These are phyloP conservation scores for Kwoniella bestiolae DNA, from an alignment of 768 basidiomycete genomes.

Conservation along the genomic window DNA sequence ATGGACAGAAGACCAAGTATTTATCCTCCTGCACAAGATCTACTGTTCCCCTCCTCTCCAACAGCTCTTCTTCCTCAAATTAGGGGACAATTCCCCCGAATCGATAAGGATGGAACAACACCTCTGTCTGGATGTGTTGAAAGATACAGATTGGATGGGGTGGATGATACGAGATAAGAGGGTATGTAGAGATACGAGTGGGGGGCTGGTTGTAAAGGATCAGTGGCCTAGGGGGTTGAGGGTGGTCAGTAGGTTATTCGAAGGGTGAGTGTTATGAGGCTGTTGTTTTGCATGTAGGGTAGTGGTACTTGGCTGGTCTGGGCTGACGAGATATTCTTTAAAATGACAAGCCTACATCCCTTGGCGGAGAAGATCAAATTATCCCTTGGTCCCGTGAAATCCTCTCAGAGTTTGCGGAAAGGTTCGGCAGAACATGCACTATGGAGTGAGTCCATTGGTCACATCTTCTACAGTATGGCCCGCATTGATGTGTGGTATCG, in stretches of 20 bases:
- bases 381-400: neutral
- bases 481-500: neutral
- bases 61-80: neutral
- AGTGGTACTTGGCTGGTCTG: no score
- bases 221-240: neutral
- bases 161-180: neutral
- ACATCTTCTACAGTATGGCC: no score
- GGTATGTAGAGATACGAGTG: neutral
- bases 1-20: neutral
- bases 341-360: neutral
- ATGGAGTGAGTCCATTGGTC: neutral
- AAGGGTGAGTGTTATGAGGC: neutral
- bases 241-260: neutral
- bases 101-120: neutral
- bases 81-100: no score
- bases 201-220: neutral
- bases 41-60: neutral
- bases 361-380: neutral
- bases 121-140: neutral
- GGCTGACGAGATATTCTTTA: neutral
- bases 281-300: neutral
- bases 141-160: neutral
- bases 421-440: neutral
- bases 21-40: neutral
- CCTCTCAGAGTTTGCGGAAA: neutral